phyloP scores from a whole-genome alignment of 2,329 filamentous ascomycete genomes.

The Diaporthe capsici region DNA sequence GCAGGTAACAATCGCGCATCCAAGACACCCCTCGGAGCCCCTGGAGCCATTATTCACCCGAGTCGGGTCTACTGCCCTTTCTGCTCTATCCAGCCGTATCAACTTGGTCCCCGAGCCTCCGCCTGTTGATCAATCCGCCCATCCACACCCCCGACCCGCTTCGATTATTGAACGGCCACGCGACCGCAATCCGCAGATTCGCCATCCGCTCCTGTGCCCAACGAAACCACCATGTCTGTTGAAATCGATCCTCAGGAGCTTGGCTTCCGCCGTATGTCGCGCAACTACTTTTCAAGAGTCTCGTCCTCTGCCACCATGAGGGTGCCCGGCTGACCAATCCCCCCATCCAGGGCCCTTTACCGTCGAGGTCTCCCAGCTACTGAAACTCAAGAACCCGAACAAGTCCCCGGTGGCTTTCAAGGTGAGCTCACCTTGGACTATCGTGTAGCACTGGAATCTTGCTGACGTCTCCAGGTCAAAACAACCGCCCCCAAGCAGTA shows the following conservation, averaged over 20 bases:
- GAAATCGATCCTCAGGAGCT: slow-evolving; percentile 93
- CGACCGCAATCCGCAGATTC: slow-evolving; percentile 35
- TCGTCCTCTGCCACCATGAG: neutral
- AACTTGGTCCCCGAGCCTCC: slow-evolving; percentile 11
- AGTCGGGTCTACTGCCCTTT: slow-evolving; percentile 17
- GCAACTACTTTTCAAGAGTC: neutral
- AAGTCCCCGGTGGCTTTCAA: slow-evolving; percentile 77
- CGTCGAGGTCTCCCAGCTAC: slow-evolving; percentile 73
- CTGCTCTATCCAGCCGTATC: slow-evolving; percentile 6
- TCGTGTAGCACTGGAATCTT: slow-evolving; percentile 19
- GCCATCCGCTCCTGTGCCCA: slow-evolving; percentile 22
- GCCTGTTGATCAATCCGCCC: slow-evolving; percentile 26
- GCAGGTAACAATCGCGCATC: slow-evolving; percentile 2
- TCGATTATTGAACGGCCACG: slow-evolving; percentile 24
- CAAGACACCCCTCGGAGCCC: neutral
- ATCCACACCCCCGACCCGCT: slow-evolving; percentile 44
- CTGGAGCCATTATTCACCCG: slow-evolving; percentile 16
- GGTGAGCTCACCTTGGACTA: slow-evolving; percentile 59
- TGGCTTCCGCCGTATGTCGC: slow-evolving; percentile 86
- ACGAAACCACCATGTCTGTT: slow-evolving; percentile 82
- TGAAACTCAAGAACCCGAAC: slow-evolving; percentile 77
- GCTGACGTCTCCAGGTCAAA: slow-evolving; percentile 80
- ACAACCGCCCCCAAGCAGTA: slow-evolving; percentile 99
- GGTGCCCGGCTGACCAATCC: slow-evolving; percentile 43
- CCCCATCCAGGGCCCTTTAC: slow-evolving; percentile 72